These are phyloP conservation scores for Fusarium lateritium DNA, from an alignment of 2,329 filamentous ascomycete species.

Conservation along the genomic window DNA sequence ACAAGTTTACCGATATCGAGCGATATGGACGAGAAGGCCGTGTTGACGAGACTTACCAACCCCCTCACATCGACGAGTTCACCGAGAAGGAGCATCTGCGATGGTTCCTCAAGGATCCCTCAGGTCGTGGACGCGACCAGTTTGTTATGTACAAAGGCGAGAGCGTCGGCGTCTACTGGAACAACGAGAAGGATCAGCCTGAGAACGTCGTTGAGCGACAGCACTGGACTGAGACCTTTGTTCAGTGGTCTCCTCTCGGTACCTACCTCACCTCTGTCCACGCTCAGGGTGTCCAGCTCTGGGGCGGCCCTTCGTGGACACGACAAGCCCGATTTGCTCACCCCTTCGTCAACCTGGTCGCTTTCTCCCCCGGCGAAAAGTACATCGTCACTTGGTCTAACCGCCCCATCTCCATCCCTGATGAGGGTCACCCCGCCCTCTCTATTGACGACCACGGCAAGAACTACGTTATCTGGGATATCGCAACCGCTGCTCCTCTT, in stretches of 20 bases:
- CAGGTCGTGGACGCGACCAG: slow-evolving; percentile 88
- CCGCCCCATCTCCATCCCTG: slow-evolving; percentile 91
- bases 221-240: slow-evolving; percentile 98
- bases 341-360: slow-evolving; percentile 94
- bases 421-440: slow-evolving; percentile 86
- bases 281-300: slow-evolving; percentile 95
- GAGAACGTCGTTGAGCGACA: slow-evolving; percentile 92
- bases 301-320: slow-evolving; percentile 92
- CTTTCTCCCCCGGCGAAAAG: slow-evolving; percentile 93
- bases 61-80: slow-evolving; percentile 87
- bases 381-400: slow-evolving; percentile 98
- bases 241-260: slow-evolving; percentile 97
- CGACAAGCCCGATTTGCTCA: slow-evolving; percentile 95
- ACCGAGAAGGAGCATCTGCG: slow-evolving; percentile 93
- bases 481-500: slow-evolving; percentile 88
- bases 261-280: slow-evolving; percentile 97
- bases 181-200: slow-evolving; percentile 92
- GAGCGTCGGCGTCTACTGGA: slow-evolving; percentile 96
- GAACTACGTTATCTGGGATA: slow-evolving; percentile 99
- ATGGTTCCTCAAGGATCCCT: slow-evolving; percentile 90
- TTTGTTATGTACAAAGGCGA: slow-evolving; percentile 95
- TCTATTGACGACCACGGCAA: slow-evolving; percentile 96
- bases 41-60: slow-evolving; percentile 89
- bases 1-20: slow-evolving; percentile 98
- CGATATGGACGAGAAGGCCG: slow-evolving; percentile 94